Conservation (phyloP, 306 rosid species). For the Acacia confusa region DNA sequence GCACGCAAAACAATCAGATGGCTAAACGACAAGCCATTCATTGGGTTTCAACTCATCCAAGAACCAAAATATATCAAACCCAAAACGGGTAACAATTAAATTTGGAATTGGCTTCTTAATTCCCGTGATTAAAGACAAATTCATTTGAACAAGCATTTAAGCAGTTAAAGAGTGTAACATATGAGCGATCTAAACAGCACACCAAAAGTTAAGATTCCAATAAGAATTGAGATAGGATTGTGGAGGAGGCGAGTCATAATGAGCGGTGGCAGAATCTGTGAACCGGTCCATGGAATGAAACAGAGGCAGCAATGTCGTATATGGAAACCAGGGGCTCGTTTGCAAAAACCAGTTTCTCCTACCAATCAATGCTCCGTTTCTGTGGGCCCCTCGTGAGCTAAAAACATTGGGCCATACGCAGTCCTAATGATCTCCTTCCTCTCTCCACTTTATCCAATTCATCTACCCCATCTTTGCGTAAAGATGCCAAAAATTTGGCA, state of each 20-base stretch:
- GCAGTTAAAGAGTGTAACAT: background rate
- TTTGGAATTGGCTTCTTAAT: slow-evolving; percentile 8
- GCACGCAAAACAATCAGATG: background rate
- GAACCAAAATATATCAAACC: background rate
- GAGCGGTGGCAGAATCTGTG: slow-evolving; percentile 8
- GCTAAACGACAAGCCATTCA: background rate
- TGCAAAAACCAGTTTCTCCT: slow-evolving; percentile 30
- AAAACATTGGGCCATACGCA: slow-evolving; percentile 42
- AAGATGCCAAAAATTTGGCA: background rate
- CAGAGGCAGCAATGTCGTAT: background rate
- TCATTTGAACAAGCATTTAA: background rate
- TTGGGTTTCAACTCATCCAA: background rate
- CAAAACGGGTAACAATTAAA: background rate
- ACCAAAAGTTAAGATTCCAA: background rate
- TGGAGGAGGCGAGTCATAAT: background rate
- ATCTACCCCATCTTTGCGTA: background rate
- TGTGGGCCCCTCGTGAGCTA: slow-evolving; percentile 29
- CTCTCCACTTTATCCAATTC: background rate
- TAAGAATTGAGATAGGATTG: background rate
- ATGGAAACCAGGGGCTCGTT: slow-evolving; percentile 40
- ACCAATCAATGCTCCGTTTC: slow-evolving; percentile 2
- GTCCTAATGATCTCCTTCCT: slow-evolving; percentile 9
- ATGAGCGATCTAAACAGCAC: background rate
- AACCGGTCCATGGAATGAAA: background rate
- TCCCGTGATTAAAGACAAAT: background rate